Evolutionary conservation across 2,329 filamentous ascomycete genomes (phyloP).

Genomic region (Xylariaceae sp.): DNA sequence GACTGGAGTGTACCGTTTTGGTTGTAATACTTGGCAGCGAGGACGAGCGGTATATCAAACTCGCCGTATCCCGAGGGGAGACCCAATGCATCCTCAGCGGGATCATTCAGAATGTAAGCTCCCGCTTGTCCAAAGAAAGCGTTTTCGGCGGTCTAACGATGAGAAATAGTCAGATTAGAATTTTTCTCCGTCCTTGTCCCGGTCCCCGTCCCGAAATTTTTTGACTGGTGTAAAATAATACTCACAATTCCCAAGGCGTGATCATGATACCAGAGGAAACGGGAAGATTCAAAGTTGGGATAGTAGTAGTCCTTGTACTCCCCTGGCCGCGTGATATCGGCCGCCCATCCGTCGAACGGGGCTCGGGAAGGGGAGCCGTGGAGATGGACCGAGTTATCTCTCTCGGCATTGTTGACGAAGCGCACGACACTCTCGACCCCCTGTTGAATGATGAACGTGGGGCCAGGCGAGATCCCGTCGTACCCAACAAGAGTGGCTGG

Average conservation of each 20-base stretch:
- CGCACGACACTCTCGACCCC: slow-evolving; percentile 49
- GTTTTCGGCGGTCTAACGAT: slow-evolving; percentile 47
- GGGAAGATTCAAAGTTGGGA: slow-evolving; percentile 48
- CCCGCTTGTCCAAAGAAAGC: slow-evolving; percentile 53
- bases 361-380: slow-evolving; percentile 48
- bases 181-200: too few species aligned
- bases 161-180: too few species aligned
- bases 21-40: slow-evolving; percentile 48
- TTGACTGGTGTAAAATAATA: too few species aligned
- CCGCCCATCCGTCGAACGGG: slow-evolving; percentile 49
- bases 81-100: slow-evolving; percentile 41
- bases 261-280: slow-evolving; percentile 55
- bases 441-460: slow-evolving; percentile 43
- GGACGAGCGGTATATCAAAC: slow-evolving; percentile 48
- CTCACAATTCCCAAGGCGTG: slow-evolving; percentile 34
- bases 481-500: slow-evolving; percentile 39
- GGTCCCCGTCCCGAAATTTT: too few species aligned
- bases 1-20: slow-evolving; percentile 44
- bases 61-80: slow-evolving; percentile 44
- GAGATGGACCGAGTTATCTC: slow-evolving; percentile 45
- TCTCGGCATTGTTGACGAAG: slow-evolving; percentile 44
- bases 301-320: slow-evolving; percentile 57
- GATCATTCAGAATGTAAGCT: slow-evolving; percentile 49
- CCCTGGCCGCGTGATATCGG: slow-evolving; percentile 44
- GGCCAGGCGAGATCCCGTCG: slow-evolving; percentile 50